Conservation (phyloP, 192 early-diverging fungal genomes). For the Rhizoclosmatium globosum region DNA sequence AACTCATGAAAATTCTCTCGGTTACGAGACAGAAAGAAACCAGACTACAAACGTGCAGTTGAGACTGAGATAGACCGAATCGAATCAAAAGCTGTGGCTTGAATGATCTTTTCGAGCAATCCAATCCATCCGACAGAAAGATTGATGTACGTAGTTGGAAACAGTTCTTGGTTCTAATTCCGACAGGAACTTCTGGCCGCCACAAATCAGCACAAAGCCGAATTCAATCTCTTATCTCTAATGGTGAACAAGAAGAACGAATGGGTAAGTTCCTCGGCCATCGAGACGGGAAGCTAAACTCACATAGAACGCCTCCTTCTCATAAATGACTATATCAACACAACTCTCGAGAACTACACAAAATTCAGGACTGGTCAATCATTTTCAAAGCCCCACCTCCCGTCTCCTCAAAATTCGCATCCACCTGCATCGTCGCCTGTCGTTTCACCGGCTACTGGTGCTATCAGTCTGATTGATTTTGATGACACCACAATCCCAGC, state of each 20-base stretch:
- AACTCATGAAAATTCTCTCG: conserved; percentile 98
- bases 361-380: conserved; percentile 57
- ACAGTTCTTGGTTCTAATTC: not conserved
- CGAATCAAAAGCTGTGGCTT: conserved; percentile 77
- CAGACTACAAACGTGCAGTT: conserved; percentile 88
- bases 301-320: conserved; percentile 68
- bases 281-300: not conserved
- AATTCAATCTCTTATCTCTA: conserved; percentile 76
- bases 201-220: conserved; percentile 75
- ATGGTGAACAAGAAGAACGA: conserved; percentile 77
- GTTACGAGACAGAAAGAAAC: conserved; percentile 74
- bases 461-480: conserved; percentile 63
- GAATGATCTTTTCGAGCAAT: conserved; percentile 68
- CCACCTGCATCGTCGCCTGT: not conserved
- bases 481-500: conserved; percentile 52
- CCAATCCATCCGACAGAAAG: conserved; percentile 16
- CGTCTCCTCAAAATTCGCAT: not conserved
- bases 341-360: conserved; percentile 75
- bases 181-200: conserved; percentile 70
- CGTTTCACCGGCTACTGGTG: conserved; percentile 31
- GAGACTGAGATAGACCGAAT: conserved; percentile 82
- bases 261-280: conserved; percentile 59
- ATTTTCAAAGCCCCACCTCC: not conserved
- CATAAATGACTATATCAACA: conserved; percentile 83
- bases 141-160: conserved; percentile 17